phyloP scores from a whole-genome alignment of 331 rosid genomes.

The Quercus lobata region DNA sequence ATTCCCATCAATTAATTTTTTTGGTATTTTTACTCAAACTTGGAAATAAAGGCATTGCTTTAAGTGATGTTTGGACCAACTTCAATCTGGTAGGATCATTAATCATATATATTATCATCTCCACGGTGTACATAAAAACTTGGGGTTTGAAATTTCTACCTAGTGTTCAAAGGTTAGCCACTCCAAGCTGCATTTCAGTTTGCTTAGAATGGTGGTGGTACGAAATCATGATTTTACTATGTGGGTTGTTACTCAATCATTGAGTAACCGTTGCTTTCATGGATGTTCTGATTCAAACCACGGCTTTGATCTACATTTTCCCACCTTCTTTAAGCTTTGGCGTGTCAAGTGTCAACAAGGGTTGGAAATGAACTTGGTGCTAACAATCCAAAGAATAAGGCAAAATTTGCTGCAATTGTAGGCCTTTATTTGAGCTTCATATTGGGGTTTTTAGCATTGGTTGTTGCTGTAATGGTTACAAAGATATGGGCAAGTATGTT shows the following conservation, averaged over 20 bases:
- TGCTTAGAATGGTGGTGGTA: conserved; percentile 97
- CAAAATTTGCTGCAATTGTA: conserved; percentile 45
- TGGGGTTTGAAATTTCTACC: conserved; percentile 45
- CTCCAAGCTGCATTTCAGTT: conserved; percentile 77
- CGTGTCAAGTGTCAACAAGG: conserved; percentile 48
- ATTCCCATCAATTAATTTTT: conserved; percentile 63
- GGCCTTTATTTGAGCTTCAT: conserved; percentile 56
- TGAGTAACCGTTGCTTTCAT: conserved; percentile 79
- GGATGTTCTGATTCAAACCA: conserved; percentile 76
- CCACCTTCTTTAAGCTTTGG: conserved; percentile 71
- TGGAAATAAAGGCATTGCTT: conserved; percentile 61
- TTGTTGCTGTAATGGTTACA: conserved; percentile 48
- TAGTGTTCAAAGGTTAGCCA: conserved; percentile 46
- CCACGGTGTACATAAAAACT: conserved; percentile 45
- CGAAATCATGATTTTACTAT: conserved; percentile 67
- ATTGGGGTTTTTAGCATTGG: conserved; percentile 54
- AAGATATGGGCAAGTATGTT: conserved; percentile 67
- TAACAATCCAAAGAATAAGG: conserved; percentile 33
- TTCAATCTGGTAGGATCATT: conserved; percentile 52
- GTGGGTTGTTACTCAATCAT: conserved; percentile 70
- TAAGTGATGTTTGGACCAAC: conserved; percentile 68
- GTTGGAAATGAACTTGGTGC: conserved; percentile 81
- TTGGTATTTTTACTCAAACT: conserved; percentile 42
- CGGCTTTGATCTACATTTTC: conserved; percentile 69
- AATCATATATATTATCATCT: conserved; percentile 41